phyloP scores from a whole-genome alignment of 495 filamentous ascomycete genomes.

The Elaphomyces granulatus region DNA sequence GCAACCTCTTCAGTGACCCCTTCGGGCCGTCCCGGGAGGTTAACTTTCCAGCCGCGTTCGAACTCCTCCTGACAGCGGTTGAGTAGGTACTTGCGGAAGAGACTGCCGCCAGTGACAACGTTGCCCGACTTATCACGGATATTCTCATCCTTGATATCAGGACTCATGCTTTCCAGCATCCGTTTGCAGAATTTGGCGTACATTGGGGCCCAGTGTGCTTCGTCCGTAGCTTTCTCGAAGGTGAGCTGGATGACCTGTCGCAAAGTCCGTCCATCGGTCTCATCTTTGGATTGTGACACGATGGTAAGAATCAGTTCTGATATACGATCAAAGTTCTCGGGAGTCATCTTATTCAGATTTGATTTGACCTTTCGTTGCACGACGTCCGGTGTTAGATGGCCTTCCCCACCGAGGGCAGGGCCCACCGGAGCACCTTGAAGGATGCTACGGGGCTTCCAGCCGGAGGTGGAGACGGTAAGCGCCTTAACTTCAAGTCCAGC shows the following conservation, averaged over 20 bases:
- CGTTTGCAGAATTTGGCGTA: slow-evolving; percentile 97
- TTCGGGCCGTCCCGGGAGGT: slow-evolving; percentile 69
- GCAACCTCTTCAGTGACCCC: slow-evolving; percentile 55
- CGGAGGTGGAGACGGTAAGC: slow-evolving; percentile 49
- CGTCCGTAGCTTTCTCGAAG: slow-evolving; percentile 97
- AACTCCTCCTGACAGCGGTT: slow-evolving; percentile 99
- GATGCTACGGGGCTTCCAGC: slow-evolving; percentile 85
- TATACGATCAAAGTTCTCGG: slow-evolving; percentile 96
- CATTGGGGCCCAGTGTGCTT: slow-evolving; percentile 98
- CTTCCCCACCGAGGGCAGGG: slow-evolving; percentile 39
- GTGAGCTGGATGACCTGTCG: slow-evolving; percentile 97
- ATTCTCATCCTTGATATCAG: slow-evolving; percentile 88
- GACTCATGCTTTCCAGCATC: slow-evolving; percentile 92
- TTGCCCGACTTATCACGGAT: slow-evolving; percentile 75
- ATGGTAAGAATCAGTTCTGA: slow-evolving; percentile 85
- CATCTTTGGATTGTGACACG: slow-evolving; percentile 86
- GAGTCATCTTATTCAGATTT: slow-evolving; percentile 98
- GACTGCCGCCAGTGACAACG: slow-evolving; percentile 75
- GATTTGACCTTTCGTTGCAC: slow-evolving; percentile 99
- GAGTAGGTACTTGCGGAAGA: slow-evolving; percentile 97
- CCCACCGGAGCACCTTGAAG: slow-evolving; percentile 33
- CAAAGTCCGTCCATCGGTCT: slow-evolving; percentile 84
- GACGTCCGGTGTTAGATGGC: slow-evolving; percentile 71
- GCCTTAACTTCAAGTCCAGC: slow-evolving; percentile 65
- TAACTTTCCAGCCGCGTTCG: slow-evolving; percentile 93